Evolutionary conservation across 2,329 filamentous ascomycete genomes (phyloP).

Genomic region (Colletotrichum siamense): DNA sequence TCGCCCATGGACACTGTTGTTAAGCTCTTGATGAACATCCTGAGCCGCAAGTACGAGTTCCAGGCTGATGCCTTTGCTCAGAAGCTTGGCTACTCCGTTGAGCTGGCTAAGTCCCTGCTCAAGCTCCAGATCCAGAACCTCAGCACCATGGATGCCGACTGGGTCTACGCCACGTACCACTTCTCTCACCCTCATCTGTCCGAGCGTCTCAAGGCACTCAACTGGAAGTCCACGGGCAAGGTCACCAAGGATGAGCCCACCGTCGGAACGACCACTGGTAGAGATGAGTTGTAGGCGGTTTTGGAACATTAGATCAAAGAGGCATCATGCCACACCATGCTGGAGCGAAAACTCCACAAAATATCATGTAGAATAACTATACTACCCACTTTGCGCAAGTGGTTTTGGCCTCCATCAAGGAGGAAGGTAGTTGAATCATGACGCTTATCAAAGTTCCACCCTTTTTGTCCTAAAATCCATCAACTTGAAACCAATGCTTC

Average conservation of each 20-base stretch:
- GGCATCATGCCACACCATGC: background rate
- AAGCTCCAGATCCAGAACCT: constrained; percentile 99
- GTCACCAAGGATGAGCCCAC: constrained; percentile 45
- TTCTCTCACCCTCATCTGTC: constrained; percentile 97
- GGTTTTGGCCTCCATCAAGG: background rate
- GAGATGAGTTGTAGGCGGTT: constrained; percentile 71
- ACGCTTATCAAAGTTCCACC: background rate
- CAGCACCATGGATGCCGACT: constrained; percentile 98
- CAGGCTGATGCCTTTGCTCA: constrained; percentile 92
- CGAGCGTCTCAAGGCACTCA: constrained; percentile 88
- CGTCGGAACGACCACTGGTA: constrained; percentile 73
- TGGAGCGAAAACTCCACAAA: background rate
- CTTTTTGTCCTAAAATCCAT: background rate
- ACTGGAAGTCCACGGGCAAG: constrained; percentile 74
- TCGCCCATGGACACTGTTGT: constrained; percentile 93
- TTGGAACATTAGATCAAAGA: background rate
- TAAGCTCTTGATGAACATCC: constrained; percentile 94
- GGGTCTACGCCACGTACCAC: constrained; percentile 98
- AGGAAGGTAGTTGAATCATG: background rate
- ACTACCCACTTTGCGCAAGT: background rate
- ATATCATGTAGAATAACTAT: background rate
- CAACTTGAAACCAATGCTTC: background rate
- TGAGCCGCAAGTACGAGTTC: constrained; percentile 95
- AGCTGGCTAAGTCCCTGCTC: constrained; percentile 88
- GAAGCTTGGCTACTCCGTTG: constrained; percentile 79